These are phyloP conservation scores for Zarea fungicola DNA, from an alignment of 2,329 filamentous ascomycete species.

Conservation along the genomic window DNA sequence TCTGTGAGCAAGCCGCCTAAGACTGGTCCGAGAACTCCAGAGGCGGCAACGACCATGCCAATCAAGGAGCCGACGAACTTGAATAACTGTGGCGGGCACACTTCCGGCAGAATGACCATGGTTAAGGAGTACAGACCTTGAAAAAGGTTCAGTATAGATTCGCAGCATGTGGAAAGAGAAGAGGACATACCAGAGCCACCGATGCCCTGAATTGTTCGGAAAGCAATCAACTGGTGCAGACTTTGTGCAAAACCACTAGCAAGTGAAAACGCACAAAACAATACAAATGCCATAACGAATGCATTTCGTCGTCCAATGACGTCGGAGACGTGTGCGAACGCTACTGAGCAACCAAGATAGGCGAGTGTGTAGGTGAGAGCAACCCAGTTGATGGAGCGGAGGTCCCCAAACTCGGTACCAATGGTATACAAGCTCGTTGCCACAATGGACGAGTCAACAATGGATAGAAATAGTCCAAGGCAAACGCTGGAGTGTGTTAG, in stretches of 20 bases:
- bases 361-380: slow-evolving; percentile 51
- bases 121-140: slow-evolving; percentile 49
- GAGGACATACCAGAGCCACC: slow-evolving; percentile 42
- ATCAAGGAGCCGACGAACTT: slow-evolving; percentile 42
- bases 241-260: slow-evolving; percentile 45
- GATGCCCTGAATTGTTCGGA: slow-evolving; percentile 37
- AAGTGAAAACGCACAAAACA: slow-evolving; percentile 54
- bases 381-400: slow-evolving; percentile 47
- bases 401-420: slow-evolving; percentile 42
- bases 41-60: slow-evolving; percentile 42
- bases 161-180: slow-evolving; percentile 8
- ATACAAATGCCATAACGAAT: slow-evolving; percentile 43
- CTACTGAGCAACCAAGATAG: slow-evolving; percentile 52
- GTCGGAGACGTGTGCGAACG: slow-evolving; percentile 51
- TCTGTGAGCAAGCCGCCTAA: slow-evolving; percentile 47
- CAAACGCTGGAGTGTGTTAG: slow-evolving; percentile 33
- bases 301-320: slow-evolving; percentile 49
- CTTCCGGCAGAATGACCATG: slow-evolving; percentile 50
- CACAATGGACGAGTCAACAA: slow-evolving; percentile 56
- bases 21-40: slow-evolving; percentile 47
- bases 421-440: slow-evolving; percentile 55
- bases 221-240: slow-evolving; percentile 38
- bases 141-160: neutral
- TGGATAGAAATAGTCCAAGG: slow-evolving; percentile 51
- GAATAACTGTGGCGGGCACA: slow-evolving; percentile 36